These are phyloP conservation scores for Aspergillus jensenii DNA, from an alignment of 2,329 filamentous ascomycete species.

Conservation along the genomic window DNA sequence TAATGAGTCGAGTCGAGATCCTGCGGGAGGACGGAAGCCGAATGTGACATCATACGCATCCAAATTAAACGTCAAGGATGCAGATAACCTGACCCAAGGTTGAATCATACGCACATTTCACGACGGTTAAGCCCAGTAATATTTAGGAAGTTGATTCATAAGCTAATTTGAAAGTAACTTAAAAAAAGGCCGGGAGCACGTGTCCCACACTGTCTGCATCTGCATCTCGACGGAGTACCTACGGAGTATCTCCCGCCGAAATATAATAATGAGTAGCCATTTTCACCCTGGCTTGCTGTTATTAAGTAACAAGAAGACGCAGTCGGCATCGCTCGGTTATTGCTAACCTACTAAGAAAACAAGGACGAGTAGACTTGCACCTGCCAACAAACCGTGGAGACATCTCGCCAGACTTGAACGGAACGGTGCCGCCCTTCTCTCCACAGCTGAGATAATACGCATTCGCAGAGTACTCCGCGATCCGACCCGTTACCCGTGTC, in stretches of 20 bases:
- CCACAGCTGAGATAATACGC: background rate
- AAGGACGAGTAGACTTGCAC: too few relatives aligned
- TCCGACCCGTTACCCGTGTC: background rate
- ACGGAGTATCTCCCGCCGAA: background rate
- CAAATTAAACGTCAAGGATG: background rate
- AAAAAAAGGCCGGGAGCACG: background rate
- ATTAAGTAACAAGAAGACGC: background rate
- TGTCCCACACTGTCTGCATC: background rate
- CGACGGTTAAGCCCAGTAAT: background rate
- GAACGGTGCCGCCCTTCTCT: background rate
- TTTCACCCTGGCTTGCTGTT: background rate
- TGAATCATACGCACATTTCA: background rate
- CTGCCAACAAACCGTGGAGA: background rate
- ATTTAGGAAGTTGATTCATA: background rate
- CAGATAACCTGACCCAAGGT: background rate
- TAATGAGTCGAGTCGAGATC: slow-evolving; percentile 8
- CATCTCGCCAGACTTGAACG: background rate
- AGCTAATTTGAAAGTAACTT: too few relatives aligned
- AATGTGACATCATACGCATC: slow-evolving; percentile 5
- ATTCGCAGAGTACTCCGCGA: slow-evolving; percentile 2
- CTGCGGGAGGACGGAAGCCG: background rate
- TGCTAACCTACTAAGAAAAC: too few relatives aligned
- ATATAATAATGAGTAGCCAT: background rate
- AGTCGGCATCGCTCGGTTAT: too few relatives aligned
- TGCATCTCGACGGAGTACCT: background rate